Evolutionary conservation across 1,284 basidiomycete species (phyloP).

Genomic region (Sporisorium iseilematis-ciliati): DNA sequence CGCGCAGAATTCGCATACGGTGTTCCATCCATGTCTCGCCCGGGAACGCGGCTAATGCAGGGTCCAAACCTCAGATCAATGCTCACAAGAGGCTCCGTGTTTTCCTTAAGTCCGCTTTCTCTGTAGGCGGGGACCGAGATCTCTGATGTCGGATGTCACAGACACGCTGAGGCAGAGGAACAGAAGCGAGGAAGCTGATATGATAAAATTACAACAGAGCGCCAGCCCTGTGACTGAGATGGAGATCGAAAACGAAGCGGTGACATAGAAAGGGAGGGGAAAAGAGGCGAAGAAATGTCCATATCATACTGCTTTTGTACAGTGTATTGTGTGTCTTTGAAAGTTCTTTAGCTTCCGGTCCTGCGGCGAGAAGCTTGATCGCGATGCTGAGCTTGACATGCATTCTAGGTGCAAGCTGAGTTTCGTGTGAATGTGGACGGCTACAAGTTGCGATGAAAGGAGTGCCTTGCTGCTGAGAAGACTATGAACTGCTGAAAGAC

Average conservation of each 20-base stretch:
- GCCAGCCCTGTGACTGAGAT: slow-evolving; percentile 21
- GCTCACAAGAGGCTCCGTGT: no score
- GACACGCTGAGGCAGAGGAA: no score
- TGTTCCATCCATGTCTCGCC: no score
- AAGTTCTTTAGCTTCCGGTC: not conserved
- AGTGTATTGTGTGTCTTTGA: not conserved
- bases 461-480: no score
- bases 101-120: no score
- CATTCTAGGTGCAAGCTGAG: not conserved
- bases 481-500: no score
- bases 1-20: no score
- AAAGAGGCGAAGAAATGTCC: slow-evolving; percentile 11
- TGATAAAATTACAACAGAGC: slow-evolving; percentile 43
- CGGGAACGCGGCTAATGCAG: no score
- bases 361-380: not conserved
- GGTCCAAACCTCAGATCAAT: no score
- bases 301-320: not conserved
- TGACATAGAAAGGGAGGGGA: not conserved
- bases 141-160: not conserved
- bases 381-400: not conserved
- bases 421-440: not conserved
- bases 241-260: slow-evolving; percentile 2
- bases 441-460: not conserved
- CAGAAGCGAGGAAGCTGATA: no score
- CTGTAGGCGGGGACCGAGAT: no score